Evolutionary conservation across 2,329 filamentous ascomycete genomes (phyloP).

Genomic region (Colletotrichum sp.): DNA sequence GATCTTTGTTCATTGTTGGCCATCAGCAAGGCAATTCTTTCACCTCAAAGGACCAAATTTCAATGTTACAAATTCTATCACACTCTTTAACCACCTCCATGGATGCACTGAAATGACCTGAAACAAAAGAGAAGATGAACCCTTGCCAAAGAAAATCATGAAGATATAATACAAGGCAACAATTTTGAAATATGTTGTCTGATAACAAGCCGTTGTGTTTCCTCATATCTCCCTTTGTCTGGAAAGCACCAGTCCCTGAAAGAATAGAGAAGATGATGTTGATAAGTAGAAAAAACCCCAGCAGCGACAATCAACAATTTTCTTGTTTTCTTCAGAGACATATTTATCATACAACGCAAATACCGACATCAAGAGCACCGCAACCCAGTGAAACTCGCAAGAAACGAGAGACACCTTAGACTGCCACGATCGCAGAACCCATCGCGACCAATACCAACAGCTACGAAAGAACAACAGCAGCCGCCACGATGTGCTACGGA

Average conservation of each 20-base stretch:
- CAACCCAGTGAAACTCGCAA: not conserved
- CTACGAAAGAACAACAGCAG: not conserved
- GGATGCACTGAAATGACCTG: not conserved
- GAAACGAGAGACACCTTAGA: not conserved
- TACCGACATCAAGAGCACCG: not conserved
- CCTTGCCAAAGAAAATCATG: not conserved
- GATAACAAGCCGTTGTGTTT: not conserved
- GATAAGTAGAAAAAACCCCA: not conserved
- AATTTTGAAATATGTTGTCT: not conserved
- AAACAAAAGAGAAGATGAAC: not conserved
- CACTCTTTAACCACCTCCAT: not conserved
- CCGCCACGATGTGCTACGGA: conserved; percentile 18
- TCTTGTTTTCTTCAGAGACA: not conserved
- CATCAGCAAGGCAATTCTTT: not conserved
- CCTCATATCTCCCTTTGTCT: not conserved
- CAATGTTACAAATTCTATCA: not conserved
- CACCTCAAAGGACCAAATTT: not conserved
- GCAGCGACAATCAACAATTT: not conserved
- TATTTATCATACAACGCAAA: not conserved
- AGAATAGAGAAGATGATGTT: not conserved
- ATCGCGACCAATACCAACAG: not conserved
- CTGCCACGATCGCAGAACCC: not conserved
- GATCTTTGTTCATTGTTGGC: not conserved
- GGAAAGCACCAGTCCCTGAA: not conserved
- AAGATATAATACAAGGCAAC: not conserved